Conservation (phyloP, 1,284 basidiomycete species). For the Phylloboletellus chloephorus region DNA sequence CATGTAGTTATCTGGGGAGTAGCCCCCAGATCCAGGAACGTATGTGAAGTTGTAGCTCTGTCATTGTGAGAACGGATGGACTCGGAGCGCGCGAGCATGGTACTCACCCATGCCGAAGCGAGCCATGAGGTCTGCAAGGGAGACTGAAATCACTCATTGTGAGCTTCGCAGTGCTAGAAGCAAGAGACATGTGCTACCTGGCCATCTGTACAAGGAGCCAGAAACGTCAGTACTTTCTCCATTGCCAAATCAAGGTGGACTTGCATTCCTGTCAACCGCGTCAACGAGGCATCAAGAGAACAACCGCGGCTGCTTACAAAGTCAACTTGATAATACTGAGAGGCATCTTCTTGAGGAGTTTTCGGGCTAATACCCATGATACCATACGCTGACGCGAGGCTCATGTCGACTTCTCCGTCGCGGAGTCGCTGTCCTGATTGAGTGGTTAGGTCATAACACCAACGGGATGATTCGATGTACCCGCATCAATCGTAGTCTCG, state of each 20-base stretch:
- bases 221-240: slow-evolving; percentile 1
- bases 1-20: too few relatives aligned
- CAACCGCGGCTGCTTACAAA: slow-evolving; percentile 16
- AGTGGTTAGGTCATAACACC: too few relatives aligned
- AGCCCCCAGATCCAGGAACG: slow-evolving; percentile 46
- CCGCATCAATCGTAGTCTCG: slow-evolving; percentile 37
- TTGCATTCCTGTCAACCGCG: slow-evolving; percentile 8
- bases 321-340: slow-evolving; percentile 48
- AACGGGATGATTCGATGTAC: slow-evolving; percentile 22
- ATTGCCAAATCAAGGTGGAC: neutral
- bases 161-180: neutral
- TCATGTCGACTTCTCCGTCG: slow-evolving; percentile 42
- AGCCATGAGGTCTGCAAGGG: slow-evolving; percentile 55
- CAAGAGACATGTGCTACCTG: slow-evolving; percentile 6
- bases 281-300: neutral
- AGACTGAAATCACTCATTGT: slow-evolving; percentile 36
- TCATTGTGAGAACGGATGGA: slow-evolving; percentile 1
- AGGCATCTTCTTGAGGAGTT: slow-evolving; percentile 38
- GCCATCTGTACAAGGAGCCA: slow-evolving; percentile 5
- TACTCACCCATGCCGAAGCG: slow-evolving; percentile 49
- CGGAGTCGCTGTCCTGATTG: slow-evolving; percentile 41
- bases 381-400: slow-evolving; percentile 43
- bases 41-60: slow-evolving; percentile 61
- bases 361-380: slow-evolving; percentile 39
- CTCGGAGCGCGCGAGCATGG: neutral